Base-by-base conservation (phyloP, 768 basidiomycete species). In the Pleurotus djamor region DNA sequence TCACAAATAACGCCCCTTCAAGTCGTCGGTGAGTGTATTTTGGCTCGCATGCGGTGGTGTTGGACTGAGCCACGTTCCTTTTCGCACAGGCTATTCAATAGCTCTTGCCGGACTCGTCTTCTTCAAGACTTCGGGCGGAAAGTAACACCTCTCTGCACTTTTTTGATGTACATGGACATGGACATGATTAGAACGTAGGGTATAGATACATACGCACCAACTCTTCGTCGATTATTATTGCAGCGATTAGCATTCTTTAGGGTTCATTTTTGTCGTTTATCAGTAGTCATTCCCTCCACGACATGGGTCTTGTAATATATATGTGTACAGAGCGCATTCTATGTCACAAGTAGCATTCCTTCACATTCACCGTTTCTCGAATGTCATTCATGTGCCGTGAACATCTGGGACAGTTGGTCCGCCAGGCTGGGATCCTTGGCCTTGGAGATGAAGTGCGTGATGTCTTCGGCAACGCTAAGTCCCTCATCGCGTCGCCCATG, bases 51-150 rank as follows among this genome's bases (percentile, higher is more conserved):
- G 44, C 44, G 10, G 16, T 51, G 35, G 32, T 48, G 21, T 10
- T 58, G 32, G 43, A 8, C 55, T 43, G 34, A 52, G n/a, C 50
- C 41, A 41, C 50, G 16, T 57, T 17, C 59, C 43, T 33, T 28
- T 49, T 55, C 60, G 36, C 34, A 6, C 66, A 88, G 92, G 96
- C 10, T 98, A 97, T 73, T 88, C 88, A 9, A 84, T 97, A 65
- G 96, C 96, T 0, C 78, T 97, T 4, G 84, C 78, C 48, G 95
- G 95, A 33, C 82, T 97, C 17, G 72, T 98, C 61, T 73, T 94
- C 54, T 96, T 90, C 83, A 96, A 91, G 79, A 90, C 89, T 0
- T 80, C 83, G 4, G 81, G 86, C 5, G 77, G 81, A 47, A 90
- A 89, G 69, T 89, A 69, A 67, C 37, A 2, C 32, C 38, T 41